Conservation (phyloP, 257 asterid species). For the Plectranthus barbatus region DNA sequence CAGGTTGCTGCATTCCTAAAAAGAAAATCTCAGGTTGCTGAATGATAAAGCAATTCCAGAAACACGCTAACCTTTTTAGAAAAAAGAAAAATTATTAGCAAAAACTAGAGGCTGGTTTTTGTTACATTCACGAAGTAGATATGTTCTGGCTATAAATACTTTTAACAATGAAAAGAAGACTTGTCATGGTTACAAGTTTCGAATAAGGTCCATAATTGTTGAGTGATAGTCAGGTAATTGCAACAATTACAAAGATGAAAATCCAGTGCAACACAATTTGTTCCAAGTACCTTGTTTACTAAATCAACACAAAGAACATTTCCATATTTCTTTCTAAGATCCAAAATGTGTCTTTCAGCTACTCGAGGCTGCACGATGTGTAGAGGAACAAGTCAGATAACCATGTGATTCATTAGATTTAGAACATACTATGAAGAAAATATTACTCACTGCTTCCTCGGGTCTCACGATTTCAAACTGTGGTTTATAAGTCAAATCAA, state of each 20-base stretch:
- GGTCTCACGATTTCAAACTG: slow-evolving; percentile 71
- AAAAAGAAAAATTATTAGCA: not conserved
- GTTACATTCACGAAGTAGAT: not conserved
- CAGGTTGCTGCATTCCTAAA: not conserved
- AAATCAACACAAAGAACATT: slow-evolving; percentile 85
- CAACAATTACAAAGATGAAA: not conserved
- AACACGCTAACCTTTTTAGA: not conserved
- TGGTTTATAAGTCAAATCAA: slow-evolving; percentile 96
- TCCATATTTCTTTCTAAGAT: slow-evolving; percentile 89
- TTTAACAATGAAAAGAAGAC: not conserved
- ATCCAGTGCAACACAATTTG: slow-evolving; percentile 2
- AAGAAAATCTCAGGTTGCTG: not conserved
- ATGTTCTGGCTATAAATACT: not conserved
- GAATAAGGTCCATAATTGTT: not conserved
- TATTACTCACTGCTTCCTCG: slow-evolving; percentile 80
- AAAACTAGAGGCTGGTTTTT: not conserved
- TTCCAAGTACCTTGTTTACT: slow-evolving; percentile 59
- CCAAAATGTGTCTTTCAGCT: slow-evolving; percentile 86
- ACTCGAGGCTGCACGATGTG: slow-evolving; percentile 60
- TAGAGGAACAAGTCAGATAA: slow-evolving; percentile 16
- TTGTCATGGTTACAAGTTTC: not conserved
- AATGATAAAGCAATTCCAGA: not conserved
- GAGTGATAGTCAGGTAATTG: not conserved
- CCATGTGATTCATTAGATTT: slow-evolving; percentile 4
- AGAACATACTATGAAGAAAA: slow-evolving; percentile 15